Evolutionary conservation across 352 stramenopile genomes (phyloP), one percentile per base, ranked within the genome.

Genomic region (Pythium utonaiense): DNA sequence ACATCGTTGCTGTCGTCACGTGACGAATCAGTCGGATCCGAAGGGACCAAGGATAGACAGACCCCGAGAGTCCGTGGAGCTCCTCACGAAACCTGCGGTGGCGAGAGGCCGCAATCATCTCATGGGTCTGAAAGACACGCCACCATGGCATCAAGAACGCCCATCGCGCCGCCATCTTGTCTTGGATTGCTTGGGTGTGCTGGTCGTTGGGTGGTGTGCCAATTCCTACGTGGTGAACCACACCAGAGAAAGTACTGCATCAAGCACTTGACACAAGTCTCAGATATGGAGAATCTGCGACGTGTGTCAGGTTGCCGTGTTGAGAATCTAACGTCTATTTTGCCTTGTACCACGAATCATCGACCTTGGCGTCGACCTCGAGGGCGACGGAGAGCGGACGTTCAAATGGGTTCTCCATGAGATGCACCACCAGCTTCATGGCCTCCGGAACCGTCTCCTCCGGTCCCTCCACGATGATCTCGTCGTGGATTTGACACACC

Each of bases 321-420:
- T n/a, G n/a, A n/a, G n/a, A n/a, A n/a, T n/a, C n/a, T n/a, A n/a
- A n/a, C n/a, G n/a, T 58, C 56, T 63, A 63, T 64, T 99, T 99
- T 17, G 96, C 98, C 73, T 99, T 98, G 78, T 99, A 99, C 98
- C 98, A 99, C 58, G 93, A 99, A 42, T 98, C 93, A 27, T 97
- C 89, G 9, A 95, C 95, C 17, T 98, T 97, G 33, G 92, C 92
- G 64, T 98, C 95, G 21, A 98, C 95, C 41, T 95, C 77, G 33
- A 98, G 74, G 22, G 94, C 88, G 7, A 97, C 89, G 0, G 81
- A 82, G n/a, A 97, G 66, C 27, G 80, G 77, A 21, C 92, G 71
- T 55, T 98, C 83, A 71, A 98, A 99, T 30, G 98, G 98, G 53
- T 98, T 76, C 75, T 99, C 89, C 98, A 99, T 99, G 53, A 97